These are phyloP conservation scores for Dicorynia guianensis DNA, from an alignment of 306 rosid species.

Conservation along the genomic window DNA sequence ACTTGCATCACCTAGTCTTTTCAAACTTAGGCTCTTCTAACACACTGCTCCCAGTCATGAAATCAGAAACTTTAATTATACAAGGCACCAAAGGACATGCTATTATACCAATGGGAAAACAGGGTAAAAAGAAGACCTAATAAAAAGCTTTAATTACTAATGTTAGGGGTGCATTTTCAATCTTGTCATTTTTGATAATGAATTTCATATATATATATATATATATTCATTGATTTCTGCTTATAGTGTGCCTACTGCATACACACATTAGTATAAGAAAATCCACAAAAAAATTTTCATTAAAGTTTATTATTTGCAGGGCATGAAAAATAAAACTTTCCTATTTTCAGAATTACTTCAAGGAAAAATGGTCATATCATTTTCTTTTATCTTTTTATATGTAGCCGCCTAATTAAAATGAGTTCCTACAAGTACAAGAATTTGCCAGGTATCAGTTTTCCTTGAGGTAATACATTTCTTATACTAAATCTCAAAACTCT, in stretches of 20 bases:
- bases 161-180: slow-evolving; percentile 10
- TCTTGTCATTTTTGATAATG: slow-evolving; percentile 23
- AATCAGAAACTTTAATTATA: slow-evolving; percentile 1
- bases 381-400: neutral
- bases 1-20: slow-evolving; percentile 34
- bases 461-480: neutral
- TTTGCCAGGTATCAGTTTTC: neutral
- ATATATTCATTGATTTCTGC: slow-evolving; percentile 1
- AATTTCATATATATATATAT: slow-evolving; percentile 22
- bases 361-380: slow-evolving; percentile 5
- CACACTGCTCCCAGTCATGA: too few species aligned
- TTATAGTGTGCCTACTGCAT: neutral
- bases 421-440: neutral
- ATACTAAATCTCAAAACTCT: neutral
- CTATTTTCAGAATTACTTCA: slow-evolving; percentile 13
- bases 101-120: slow-evolving; percentile 19
- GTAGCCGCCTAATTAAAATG: slow-evolving; percentile 13
- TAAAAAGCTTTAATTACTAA: slow-evolving; percentile 32
- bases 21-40: slow-evolving; percentile 22
- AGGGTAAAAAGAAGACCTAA: slow-evolving; percentile 38
- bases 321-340: slow-evolving; percentile 7
- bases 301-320: neutral
- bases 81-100: slow-evolving; percentile 27
- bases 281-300: neutral
- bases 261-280: neutral